Conservation (phyloP, 768 basidiomycete species). For the Collybiopsis luxurians region DNA sequence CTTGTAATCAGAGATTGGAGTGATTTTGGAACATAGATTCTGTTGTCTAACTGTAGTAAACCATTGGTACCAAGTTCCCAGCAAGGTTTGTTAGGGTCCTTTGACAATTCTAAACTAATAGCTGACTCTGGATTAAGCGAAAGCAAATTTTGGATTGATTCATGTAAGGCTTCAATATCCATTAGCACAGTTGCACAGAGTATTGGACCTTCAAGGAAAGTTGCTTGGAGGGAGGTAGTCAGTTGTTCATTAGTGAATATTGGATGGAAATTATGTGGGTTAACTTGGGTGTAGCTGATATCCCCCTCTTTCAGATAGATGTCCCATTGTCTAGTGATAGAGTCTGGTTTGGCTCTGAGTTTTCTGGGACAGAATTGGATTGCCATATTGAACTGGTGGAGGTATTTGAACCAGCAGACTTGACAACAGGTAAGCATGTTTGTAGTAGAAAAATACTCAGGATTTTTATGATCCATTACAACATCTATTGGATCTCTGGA, state of each 20-base stretch:
- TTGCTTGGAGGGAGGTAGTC: conserved; percentile 15
- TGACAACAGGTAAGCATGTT: not conserved
- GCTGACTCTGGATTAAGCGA: not conserved
- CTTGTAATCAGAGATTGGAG: conserved; percentile 17
- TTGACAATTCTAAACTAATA: not conserved
- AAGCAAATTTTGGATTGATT: conserved; percentile 11
- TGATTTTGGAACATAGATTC: conserved; percentile 10
- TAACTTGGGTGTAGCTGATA: conserved; percentile 18
- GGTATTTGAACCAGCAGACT: not conserved
- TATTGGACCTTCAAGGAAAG: conserved; percentile 9
- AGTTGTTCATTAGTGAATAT: conserved; percentile 20
- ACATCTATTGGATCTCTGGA: not conserved
- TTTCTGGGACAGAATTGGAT: not conserved
- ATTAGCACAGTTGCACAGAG: conserved; percentile 14
- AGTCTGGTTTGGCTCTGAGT: conserved; percentile 21
- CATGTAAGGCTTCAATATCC: conserved; percentile 18
- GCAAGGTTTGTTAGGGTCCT: not conserved
- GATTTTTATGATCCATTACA: not conserved
- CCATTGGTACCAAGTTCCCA: conserved; percentile 1
- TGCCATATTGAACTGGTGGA: not conserved
- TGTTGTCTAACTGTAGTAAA: not conserved
- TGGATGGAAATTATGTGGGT: conserved; percentile 21
- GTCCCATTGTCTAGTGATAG: conserved; percentile 23
- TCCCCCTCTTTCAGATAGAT: conserved; percentile 25
- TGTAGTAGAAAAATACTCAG: not conserved